Evolutionary conservation across 352 stramenopile genomes (phyloP), one percentile per base, ranked within the genome.

Genomic region (Pythium periplocum): DNA sequence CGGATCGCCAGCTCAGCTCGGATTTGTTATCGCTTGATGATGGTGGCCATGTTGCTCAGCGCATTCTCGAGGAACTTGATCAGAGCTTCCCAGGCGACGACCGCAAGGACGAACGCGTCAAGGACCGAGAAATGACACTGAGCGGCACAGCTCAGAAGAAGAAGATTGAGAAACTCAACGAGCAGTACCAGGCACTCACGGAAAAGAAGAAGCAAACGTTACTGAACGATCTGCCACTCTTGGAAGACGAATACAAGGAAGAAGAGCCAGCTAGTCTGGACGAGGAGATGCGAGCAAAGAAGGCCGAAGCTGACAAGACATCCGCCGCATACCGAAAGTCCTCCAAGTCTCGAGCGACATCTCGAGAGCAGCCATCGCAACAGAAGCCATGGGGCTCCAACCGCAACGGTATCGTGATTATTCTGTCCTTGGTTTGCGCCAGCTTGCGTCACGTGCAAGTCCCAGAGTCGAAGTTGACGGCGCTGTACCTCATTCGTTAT

Each of bases 401-500:
- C 48, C 79, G 77, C 8, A 95, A 95, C 50, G 84, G 84, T 2
- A 87, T 93, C 31, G 83, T 93, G 38, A 93, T 95, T 46, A 83
- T 95, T 35, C 52, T 95, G 30, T 95, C 85, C 3, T 57, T 93
- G 7, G 75, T 95, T 53, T 92, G 83, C 52, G 92, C 85, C 36
- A 93, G 79, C 59, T 48, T 95, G 38, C 82, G 85, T 8, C 81
- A 93, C 47, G 84, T 90, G 12, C 78, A 92, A 69, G 76, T 93
- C 4, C 83, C 85, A 0, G 81, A 95, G 51, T 90, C 79, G 8
- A 95, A 95, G 48, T 64, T 93, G 26, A 96, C 96, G 9, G 90
- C 90, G 2, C 63, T 98, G 36, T 92, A 97, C 61, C 68, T 98
- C 10, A 86, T 98, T 52, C 77, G 86, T n/a, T 75, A 87, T 11